Percentiles rank a stretch among this genome's conserved stretches.
Evolutionary conservation across 106 monocot species (phyloP).

Genomic region (Amphibolis antarctica): DNA sequence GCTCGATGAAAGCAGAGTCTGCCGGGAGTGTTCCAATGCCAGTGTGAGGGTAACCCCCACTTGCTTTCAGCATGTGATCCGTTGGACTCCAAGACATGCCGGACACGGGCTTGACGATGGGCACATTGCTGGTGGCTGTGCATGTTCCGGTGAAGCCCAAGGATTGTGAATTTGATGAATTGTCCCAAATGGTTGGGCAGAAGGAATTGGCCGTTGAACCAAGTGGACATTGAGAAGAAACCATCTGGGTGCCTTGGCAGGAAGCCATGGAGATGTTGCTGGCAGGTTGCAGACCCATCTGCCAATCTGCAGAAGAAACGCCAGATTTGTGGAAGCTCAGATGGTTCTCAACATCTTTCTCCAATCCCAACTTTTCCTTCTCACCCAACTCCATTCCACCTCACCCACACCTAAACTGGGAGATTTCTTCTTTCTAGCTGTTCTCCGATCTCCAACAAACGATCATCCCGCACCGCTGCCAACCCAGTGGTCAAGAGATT

Average conservation of each 20-base stretch:
- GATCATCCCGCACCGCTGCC: no score
- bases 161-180: slow-evolving; percentile 3
- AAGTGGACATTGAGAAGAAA: slow-evolving; percentile 11
- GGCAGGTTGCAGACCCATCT: neutral
- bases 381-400: slow-evolving; percentile 42
- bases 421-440: neutral
- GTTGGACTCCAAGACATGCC: slow-evolving; percentile 20
- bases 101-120: slow-evolving; percentile 2
- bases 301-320: slow-evolving; percentile 15
- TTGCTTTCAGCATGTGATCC: slow-evolving; percentile 4
- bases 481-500: no score
- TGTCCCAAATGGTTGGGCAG: slow-evolving; percentile 15
- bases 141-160: slow-evolving; percentile 4
- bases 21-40: slow-evolving; percentile 15
- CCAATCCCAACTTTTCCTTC: slow-evolving; percentile 30
- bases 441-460: neutral
- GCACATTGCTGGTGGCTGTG: slow-evolving; percentile 2
- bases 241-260: slow-evolving; percentile 11
- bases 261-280: neutral
- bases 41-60: slow-evolving; percentile 7
- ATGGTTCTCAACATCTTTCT: slow-evolving; percentile 22
- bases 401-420: neutral
- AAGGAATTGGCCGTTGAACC: slow-evolving; percentile 35
- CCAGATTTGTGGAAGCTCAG: slow-evolving; percentile 11
- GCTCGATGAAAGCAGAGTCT: slow-evolving; percentile 48